Evolutionary conservation across 345 rosid genomes (phyloP), one percentile per base, ranked within the genome.

Genomic region (Rhodamnia rubescens): DNA sequence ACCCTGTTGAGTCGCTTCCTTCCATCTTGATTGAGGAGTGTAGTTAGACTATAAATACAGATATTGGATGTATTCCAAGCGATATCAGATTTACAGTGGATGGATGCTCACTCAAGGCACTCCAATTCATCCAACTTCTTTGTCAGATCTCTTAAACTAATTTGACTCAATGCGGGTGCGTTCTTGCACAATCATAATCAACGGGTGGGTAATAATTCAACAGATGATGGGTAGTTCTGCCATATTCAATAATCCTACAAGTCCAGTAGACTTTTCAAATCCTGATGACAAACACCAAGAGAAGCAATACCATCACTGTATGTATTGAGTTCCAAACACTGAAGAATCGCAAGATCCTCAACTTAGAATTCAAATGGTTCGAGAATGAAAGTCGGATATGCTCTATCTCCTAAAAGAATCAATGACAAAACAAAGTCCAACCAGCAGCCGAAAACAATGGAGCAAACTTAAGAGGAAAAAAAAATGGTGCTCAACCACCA

Each of bases 1-100:
- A 89, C 88, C 90, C n/a, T 86, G 59, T 83, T 88, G 86, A 85
- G 80, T 36, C 80, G 6, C 4, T 40, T 69, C 21, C 47, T 36
- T 36, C 26, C 47, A 32, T 64, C 24, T 69, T 69, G 47, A 69
- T 69, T 21, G 47, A 36, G 42, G 47, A 18, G 12, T 18, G 80
- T 36, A 36, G 16, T 69, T 18, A 69, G 2, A 11, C 42, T 20
- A 11, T n/a, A 24, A 49, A 2, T 1, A 8, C 21, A 0, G 15
- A n/a, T 15, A 26, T 20, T 24, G 54, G 80, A 16, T 50, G 26
- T 29, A 47, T 26, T 15, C 47, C 40, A 8, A 32, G 78, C 44
- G 16, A 22, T 40, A 32, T 69, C 44, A 18, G 78, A 21, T 7
- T 32, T 20, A 21, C 75, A 32, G 15, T 10, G 40, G 40, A 18